Evolutionary conservation across 2,329 filamentous ascomycete genomes (phyloP).

Genomic region (Davidsoniella eucalypti): DNA sequence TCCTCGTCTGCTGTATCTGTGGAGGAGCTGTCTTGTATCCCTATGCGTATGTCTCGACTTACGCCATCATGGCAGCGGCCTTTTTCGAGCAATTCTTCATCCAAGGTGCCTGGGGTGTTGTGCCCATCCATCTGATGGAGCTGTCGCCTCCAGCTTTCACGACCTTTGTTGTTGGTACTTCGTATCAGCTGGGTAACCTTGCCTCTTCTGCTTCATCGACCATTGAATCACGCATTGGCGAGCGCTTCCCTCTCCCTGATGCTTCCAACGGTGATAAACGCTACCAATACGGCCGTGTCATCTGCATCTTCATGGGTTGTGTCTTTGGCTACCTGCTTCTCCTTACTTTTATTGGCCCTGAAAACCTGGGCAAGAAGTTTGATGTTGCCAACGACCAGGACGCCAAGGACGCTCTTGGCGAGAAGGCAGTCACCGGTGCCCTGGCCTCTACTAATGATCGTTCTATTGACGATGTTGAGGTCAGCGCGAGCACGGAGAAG

Average conservation of each 20-base stretch:
- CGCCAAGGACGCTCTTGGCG: constrained; percentile 29
- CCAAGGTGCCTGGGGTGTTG: constrained; percentile 59
- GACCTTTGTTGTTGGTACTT: constrained; percentile 57
- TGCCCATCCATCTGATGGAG: constrained; percentile 67
- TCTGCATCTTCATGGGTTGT: constrained; percentile 81
- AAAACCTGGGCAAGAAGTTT: constrained; percentile 34
- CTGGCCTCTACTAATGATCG: constrained; percentile 1
- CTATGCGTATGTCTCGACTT: constrained; percentile 48
- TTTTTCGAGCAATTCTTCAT: constrained; percentile 68
- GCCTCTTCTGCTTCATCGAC: constrained; percentile 52
- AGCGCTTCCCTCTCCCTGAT: constrained; percentile 52
- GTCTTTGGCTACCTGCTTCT: constrained; percentile 51
- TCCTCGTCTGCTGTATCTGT: constrained; percentile 42
- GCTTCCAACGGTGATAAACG: constrained; percentile 31
- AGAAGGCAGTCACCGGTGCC: constrained; percentile 18
- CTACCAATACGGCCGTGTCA: constrained; percentile 67
- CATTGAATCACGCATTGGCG: constrained; percentile 60
- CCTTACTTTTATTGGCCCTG: constrained; percentile 46
- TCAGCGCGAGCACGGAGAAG: constrained; percentile 5
- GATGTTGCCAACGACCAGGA: constrained; percentile 33
- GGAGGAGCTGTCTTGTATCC: constrained; percentile 48
- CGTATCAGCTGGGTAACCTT: constrained; percentile 65
- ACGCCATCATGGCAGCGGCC: constrained; percentile 40
- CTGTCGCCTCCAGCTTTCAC: constrained; percentile 55
- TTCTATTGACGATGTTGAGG: constrained; percentile 4